phyloP scores from a whole-genome alignment of 2,329 filamentous ascomycete species.

The Verticillium isaacii region DNA sequence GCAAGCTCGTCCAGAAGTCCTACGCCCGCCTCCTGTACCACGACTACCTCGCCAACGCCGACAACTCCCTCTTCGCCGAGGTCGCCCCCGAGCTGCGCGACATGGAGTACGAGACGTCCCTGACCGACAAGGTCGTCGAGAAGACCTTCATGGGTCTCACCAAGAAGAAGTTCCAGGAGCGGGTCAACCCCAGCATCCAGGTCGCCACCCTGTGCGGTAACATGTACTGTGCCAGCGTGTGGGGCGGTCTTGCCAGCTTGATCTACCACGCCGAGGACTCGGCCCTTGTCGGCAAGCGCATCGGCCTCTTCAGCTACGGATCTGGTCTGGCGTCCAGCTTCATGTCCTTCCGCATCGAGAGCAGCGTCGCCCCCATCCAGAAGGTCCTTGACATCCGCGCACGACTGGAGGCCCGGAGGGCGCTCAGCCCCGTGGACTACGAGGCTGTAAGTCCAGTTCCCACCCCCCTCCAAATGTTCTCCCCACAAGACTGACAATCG shows the following conservation, averaged over 20 bases:
- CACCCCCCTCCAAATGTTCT: neutral
- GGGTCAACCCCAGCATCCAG: slow-evolving; percentile 68
- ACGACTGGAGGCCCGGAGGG: slow-evolving; percentile 60
- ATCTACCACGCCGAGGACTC: slow-evolving; percentile 60
- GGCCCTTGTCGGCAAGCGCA: slow-evolving; percentile 64
- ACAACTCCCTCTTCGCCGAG: slow-evolving; percentile 64
- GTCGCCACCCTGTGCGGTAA: slow-evolving; percentile 72
- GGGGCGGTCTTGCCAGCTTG: slow-evolving; percentile 69
- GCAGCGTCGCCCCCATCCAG: slow-evolving; percentile 63
- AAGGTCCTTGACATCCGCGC: slow-evolving; percentile 66
- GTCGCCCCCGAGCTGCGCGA: slow-evolving; percentile 72
- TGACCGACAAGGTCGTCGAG: slow-evolving; percentile 78
- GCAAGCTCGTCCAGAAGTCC: slow-evolving; percentile 83
- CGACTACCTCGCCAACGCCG: slow-evolving; percentile 71
- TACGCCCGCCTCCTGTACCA: slow-evolving; percentile 82
- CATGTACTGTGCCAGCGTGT: slow-evolving; percentile 69
- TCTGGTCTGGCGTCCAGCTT: slow-evolving; percentile 70
- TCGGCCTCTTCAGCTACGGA: slow-evolving; percentile 76
- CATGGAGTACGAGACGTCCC: slow-evolving; percentile 73
- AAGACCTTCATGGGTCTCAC: slow-evolving; percentile 81
- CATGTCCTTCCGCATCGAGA: slow-evolving; percentile 67
- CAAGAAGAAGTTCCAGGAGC: slow-evolving; percentile 80
- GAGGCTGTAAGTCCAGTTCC: slow-evolving; percentile 55
- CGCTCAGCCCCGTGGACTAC: slow-evolving; percentile 67
- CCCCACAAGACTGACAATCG: neutral